A percentile compares a stretch with the other conserved stretches of the same genome.
phyloP scores from a whole-genome alignment of 495 filamentous ascomycete genomes.

The Baudoinia panamericana region DNA sequence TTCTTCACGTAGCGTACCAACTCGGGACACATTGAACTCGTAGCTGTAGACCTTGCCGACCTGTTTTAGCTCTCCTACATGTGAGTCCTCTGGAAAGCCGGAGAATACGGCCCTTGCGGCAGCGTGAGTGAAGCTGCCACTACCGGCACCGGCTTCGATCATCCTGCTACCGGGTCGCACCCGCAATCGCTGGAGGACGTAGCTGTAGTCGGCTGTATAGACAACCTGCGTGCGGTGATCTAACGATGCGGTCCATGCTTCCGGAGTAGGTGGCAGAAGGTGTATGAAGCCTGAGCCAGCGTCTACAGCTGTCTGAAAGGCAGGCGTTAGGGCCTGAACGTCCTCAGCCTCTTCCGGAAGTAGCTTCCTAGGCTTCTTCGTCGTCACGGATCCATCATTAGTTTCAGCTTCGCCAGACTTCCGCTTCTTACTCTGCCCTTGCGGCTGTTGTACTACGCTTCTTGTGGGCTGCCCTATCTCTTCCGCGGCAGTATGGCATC shows the following conservation, averaged over 20 bases:
- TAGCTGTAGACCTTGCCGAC: constrained; percentile 78
- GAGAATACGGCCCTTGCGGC: constrained; percentile 77
- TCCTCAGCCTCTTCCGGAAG: too few species aligned
- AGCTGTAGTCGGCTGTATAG: constrained; percentile 95
- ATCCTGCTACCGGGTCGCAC: constrained; percentile 65
- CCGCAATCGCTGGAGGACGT: constrained; percentile 75
- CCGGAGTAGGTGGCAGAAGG: constrained; percentile 78
- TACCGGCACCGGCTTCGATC: constrained; percentile 90
- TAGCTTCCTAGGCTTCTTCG: constrained; percentile 11
- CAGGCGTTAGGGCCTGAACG: too few species aligned
- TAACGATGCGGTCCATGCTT: constrained; percentile 79
- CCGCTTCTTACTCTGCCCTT: constrained; percentile 27
- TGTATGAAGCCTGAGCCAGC: constrained; percentile 80
- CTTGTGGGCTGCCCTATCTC: too few species aligned
- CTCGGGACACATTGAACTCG: constrained; percentile 77
- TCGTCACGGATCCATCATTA: constrained; percentile 7
- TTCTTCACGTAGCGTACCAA: constrained; percentile 57
- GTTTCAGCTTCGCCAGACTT: constrained; percentile 7
- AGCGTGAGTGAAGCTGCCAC: constrained; percentile 90
- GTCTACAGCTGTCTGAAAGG: constrained; percentile 32
- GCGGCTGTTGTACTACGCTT: constrained; percentile 38
- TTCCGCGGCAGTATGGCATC: too few species aligned
- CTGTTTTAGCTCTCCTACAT: constrained; percentile 24
- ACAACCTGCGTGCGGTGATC: constrained; percentile 96
- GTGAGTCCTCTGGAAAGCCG: constrained; percentile 43